Evolutionary conservation across 768 basidiomycete genomes (phyloP).

Genomic region (Phaeotremella skinneri): DNA sequence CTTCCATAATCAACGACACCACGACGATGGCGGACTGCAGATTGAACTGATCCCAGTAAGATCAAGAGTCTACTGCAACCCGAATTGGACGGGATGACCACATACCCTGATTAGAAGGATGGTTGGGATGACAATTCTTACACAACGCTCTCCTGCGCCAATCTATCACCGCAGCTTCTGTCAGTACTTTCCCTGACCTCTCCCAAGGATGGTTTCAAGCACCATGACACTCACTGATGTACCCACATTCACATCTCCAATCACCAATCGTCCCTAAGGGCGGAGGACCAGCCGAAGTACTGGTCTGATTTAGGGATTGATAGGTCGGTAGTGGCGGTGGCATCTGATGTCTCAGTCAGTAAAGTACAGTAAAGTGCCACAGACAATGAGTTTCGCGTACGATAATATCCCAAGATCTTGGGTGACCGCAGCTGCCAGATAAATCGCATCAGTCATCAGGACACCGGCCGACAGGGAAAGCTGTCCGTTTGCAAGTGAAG

Average conservation of each 20-base stretch:
- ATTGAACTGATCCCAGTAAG: too few species aligned
- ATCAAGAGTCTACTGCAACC: too few species aligned
- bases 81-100: too few species aligned
- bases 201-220: neutral
- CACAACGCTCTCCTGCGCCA: constrained; percentile 20
- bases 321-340: too few species aligned
- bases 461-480: too few species aligned
- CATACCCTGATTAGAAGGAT: constrained; percentile 23
- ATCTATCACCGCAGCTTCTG: constrained; percentile 3
- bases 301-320: too few species aligned
- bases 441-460: too few species aligned
- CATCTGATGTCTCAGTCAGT: neutral
- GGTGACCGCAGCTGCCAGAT: constrained; percentile 22
- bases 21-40: too few species aligned
- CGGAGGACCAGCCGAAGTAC: constrained; percentile 9
- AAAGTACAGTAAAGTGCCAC: too few species aligned
- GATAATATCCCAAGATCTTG: constrained; percentile 10
- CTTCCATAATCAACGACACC: too few species aligned
- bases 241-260: constrained; percentile 25
- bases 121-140: constrained; percentile 19
- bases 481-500: too few species aligned
- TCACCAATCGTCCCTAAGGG: constrained; percentile 19
- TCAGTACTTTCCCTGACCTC: neutral
- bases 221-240: constrained; percentile 15
- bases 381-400: too few species aligned